Base-by-base conservation (phyloP, 352 stramenopile genomes). In the Phytophthora cryptogea region DNA sequence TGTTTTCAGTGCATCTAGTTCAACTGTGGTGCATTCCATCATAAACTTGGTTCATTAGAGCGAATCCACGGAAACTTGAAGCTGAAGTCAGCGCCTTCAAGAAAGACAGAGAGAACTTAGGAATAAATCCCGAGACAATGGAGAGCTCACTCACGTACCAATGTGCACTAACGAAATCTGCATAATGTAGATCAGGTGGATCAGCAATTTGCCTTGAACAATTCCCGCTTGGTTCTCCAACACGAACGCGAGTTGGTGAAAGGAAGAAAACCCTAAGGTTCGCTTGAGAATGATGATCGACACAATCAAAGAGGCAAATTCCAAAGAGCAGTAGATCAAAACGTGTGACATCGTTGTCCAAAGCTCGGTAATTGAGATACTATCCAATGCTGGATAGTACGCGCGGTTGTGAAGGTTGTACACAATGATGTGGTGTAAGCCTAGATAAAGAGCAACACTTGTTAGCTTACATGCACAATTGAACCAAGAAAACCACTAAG, bases 131-230 rank as follows among this genome's bases (percentile, higher is more conserved):
- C 10, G 2, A 54, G n/a, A 10, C 5, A 2, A 14, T 53, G 23
- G 27, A 0, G 7, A 17, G 47, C 42, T 40, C 20, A 23, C 20
- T 23, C 20, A 23, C 20, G 20, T 27, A 68, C 63, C 63, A 32
- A 64, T 60, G 8, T 80, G 67, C 3, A 53, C 17, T 10, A 80
- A 17, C 26, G 60, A 70, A 2, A 54, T 47, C 23, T 81, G 66
- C 28, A 78, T 53, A 28, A 74, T 60, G 28, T 78, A 81, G 26
- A 74, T 55, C 3, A 72, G 59, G n/a, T 68, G 72, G 3, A 76
- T 39, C 5, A 66, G 45, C 0, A 78, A 53, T 27, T 76, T 78
- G 1, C 61, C 66, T 42, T 78, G 66, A 6, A 74, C 52, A 2
- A 59, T 35, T 16, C 30, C 33, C 8, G 26, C 23, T 2, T 78